phyloP scores from a whole-genome alignment of 257 asterid genomes.

The Rehmannia glutinosa region DNA sequence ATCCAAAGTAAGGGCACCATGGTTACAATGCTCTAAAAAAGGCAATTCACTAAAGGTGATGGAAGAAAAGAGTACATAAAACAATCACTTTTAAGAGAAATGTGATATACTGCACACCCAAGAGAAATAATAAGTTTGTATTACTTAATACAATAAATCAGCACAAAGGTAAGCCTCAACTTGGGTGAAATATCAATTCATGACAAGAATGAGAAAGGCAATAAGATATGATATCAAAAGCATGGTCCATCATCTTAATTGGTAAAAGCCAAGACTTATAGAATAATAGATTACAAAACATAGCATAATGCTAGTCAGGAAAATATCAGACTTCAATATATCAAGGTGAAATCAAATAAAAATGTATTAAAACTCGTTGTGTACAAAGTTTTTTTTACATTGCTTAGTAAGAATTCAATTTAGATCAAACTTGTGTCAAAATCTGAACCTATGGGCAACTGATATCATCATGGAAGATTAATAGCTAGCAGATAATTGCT shows the following conservation, averaged over 20 bases:
- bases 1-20: background rate
- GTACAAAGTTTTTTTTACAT: background rate
- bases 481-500: background rate
- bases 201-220: background rate
- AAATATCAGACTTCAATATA: background rate
- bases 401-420: background rate
- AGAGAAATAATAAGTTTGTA: background rate
- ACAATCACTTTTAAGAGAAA: background rate
- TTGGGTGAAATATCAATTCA: background rate
- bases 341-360: background rate
- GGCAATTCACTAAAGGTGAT: background rate
- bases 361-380: background rate
- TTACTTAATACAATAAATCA: background rate
- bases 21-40: background rate
- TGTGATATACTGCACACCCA: background rate
- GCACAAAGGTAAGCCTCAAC: background rate
- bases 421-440: conserved; percentile 4
- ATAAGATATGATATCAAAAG: background rate
- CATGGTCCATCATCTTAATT: background rate
- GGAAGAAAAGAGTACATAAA: background rate
- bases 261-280: background rate
- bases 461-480: background rate
- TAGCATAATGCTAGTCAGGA: background rate
- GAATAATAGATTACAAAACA: background rate
- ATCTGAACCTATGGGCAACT: background rate